phyloP scores from a whole-genome alignment of 2,329 filamentous ascomycete genomes.

The Leptographium lundbergii region DNA sequence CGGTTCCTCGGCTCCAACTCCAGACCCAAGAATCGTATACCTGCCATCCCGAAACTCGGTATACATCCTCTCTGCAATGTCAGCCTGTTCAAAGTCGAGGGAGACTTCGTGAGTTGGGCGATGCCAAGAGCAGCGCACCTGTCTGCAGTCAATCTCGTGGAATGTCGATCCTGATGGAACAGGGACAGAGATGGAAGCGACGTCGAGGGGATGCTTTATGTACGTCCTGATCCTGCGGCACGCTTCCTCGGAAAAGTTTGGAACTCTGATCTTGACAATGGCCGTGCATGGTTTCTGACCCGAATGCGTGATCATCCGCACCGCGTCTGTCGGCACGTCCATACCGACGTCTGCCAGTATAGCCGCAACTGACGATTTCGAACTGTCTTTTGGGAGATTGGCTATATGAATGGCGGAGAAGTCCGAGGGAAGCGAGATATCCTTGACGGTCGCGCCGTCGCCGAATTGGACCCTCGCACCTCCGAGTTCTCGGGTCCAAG shows the following conservation, averaged over 20 bases:
- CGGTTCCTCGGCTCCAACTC: slow-evolving; percentile 1
- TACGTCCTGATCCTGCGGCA: neutral
- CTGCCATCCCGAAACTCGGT: slow-evolving; percentile 11
- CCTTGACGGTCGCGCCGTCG: slow-evolving; percentile 18
- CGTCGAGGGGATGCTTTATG: neutral
- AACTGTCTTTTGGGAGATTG: slow-evolving; percentile 15
- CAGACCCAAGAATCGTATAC: slow-evolving; percentile 12
- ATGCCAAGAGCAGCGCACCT: slow-evolving; percentile 24
- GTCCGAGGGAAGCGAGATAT: slow-evolving; percentile 21
- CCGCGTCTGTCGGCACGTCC: neutral
- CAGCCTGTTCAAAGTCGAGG: slow-evolving; percentile 17
- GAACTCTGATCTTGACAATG: slow-evolving; percentile 15
- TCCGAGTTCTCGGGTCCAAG: slow-evolving; percentile 10
- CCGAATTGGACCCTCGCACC: slow-evolving; percentile 20
- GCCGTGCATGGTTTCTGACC: slow-evolving; percentile 8
- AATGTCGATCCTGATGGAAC: slow-evolving; percentile 12
- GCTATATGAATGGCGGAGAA: slow-evolving; percentile 23
- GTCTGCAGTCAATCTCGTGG: slow-evolving; percentile 20
- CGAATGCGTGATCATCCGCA: neutral
- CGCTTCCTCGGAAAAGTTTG: slow-evolving; percentile 15
- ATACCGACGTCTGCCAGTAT: slow-evolving; percentile 11
- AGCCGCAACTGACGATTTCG: slow-evolving; percentile 8
- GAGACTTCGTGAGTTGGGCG: slow-evolving; percentile 15
- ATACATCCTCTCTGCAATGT: slow-evolving; percentile 12
- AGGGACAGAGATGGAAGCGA: neutral